Conservation (phyloP, 2,329 filamentous ascomycete genomes). For the Verticillium tricorpus region DNA sequence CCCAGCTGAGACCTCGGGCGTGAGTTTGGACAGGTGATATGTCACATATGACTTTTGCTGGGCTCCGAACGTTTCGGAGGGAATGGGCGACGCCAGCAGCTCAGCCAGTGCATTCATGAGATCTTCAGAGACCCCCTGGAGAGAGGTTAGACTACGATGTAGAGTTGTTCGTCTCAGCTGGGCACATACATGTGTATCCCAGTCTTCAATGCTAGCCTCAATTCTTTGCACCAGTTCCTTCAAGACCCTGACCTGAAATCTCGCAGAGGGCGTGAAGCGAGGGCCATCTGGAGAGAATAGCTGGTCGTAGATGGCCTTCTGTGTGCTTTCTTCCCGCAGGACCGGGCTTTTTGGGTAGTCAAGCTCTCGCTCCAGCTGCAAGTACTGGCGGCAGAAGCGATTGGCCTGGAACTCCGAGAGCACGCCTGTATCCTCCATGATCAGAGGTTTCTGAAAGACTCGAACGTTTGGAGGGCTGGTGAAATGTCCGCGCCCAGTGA, state of each 20-base stretch:
- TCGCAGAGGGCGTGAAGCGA: slow-evolving; percentile 55
- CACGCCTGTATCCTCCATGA: not conserved
- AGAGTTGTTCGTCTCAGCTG: not conserved
- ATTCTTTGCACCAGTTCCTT: slow-evolving; percentile 69
- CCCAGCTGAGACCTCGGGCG: not conserved
- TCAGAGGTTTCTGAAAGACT: not conserved
- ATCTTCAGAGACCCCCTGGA: slow-evolving; percentile 76
- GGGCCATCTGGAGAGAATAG: slow-evolving; percentile 60
- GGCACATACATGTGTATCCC: slow-evolving; percentile 77
- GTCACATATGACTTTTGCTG: slow-evolving; percentile 73
- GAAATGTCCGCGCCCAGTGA: not conserved
- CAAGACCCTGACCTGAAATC: slow-evolving; percentile 68
- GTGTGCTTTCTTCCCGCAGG: slow-evolving; percentile 57
- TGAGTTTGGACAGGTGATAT: slow-evolving; percentile 49
- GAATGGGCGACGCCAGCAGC: slow-evolving; percentile 59
- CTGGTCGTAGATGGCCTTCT: slow-evolving; percentile 59
- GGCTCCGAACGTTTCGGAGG: slow-evolving; percentile 59
- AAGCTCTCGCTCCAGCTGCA: slow-evolving; percentile 66
- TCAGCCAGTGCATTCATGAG: slow-evolving; percentile 66
- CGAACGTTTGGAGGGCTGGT: not conserved
- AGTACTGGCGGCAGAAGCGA: slow-evolving; percentile 69
- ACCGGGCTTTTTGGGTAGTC: slow-evolving; percentile 56
- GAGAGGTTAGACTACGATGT: slow-evolving; percentile 1
- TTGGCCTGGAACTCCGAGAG: not conserved
- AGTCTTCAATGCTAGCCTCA: slow-evolving; percentile 71